These are phyloP conservation scores for Apiotrichum brassicae DNA, from an alignment of 1,284 basidiomycete species.

Conservation along the genomic window DNA sequence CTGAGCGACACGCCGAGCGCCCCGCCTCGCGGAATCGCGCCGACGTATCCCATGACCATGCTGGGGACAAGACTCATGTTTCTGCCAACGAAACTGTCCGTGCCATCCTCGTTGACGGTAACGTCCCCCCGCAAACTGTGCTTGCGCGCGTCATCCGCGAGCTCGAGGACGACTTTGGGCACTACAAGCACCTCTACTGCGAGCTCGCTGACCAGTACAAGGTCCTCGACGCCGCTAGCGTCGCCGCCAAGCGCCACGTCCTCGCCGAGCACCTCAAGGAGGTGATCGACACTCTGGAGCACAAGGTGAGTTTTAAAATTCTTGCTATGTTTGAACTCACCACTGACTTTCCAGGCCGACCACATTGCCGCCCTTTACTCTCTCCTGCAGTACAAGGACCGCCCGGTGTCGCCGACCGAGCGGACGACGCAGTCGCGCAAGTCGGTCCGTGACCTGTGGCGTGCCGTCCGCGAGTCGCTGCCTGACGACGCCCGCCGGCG, in stretches of 20 bases:
- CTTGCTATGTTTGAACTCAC: too few species aligned
- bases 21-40: too few species aligned
- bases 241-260: conserved; percentile 68
- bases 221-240: conserved; percentile 70
- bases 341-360: conserved; percentile 78
- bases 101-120: conserved; percentile 52
- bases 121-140: conserved; percentile 72
- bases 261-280: conserved; percentile 78
- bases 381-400: conserved; percentile 64
- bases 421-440: neutral
- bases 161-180: conserved; percentile 81
- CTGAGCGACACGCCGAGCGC: neutral
- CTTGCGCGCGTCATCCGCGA: conserved; percentile 69
- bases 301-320: conserved; percentile 57
- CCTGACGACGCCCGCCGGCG: conserved; percentile 33
- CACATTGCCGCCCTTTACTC: conserved; percentile 80
- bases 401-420: neutral
- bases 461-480: conserved; percentile 32
- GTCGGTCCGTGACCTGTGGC: conserved; percentile 32
- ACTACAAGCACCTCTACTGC: conserved; percentile 84
- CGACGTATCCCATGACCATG: neutral
- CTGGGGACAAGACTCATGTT: neutral
- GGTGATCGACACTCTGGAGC: conserved; percentile 80
- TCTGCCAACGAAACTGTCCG: conserved; percentile 46
- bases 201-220: conserved; percentile 86